These are phyloP conservation scores for Candida sojae DNA, from an alignment of 1,139 yeast species.

Conservation along the genomic window DNA sequence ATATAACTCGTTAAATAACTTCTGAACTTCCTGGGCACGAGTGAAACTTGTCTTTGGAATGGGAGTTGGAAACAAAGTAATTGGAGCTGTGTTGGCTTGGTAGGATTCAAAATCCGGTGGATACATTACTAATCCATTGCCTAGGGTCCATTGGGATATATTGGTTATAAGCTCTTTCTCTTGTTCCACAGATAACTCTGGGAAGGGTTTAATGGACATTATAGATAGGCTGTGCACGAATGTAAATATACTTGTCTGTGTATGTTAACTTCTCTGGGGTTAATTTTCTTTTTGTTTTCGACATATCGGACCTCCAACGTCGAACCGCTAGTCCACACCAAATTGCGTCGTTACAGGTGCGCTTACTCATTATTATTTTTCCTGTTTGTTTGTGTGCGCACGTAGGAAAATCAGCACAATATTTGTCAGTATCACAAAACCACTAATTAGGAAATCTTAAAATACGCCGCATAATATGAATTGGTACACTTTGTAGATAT, in stretches of 20 bases:
- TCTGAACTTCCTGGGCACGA: constrained; percentile 69
- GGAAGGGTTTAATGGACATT: constrained; percentile 28
- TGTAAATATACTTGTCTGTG: too few species aligned
- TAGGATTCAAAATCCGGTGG: constrained; percentile 54
- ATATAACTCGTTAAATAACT: constrained; percentile 70
- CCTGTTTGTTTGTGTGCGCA: too few species aligned
- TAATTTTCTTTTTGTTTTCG: too few species aligned
- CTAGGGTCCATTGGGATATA: constrained; percentile 72
- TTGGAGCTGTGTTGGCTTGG: constrained; percentile 73
- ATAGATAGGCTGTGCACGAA: too few species aligned
- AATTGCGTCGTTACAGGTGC: not conserved
- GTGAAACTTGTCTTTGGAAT: constrained; percentile 69
- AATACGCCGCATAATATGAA: not conserved
- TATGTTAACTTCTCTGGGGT: too few species aligned
- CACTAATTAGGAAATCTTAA: not conserved
- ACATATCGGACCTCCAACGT: too few species aligned
- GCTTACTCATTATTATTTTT: not conserved
- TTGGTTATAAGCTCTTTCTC: constrained; percentile 37
- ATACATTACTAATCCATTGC: constrained; percentile 79
- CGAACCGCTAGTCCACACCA: too few species aligned
- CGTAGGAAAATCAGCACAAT: not conserved
- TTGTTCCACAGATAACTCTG: constrained; percentile 29
- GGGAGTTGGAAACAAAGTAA: constrained; percentile 89
- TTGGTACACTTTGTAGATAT: too few species aligned
- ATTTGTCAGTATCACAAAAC: not conserved